phyloP scores from a whole-genome alignment of 306 rosid genomes.

The Dryas drummondii region DNA sequence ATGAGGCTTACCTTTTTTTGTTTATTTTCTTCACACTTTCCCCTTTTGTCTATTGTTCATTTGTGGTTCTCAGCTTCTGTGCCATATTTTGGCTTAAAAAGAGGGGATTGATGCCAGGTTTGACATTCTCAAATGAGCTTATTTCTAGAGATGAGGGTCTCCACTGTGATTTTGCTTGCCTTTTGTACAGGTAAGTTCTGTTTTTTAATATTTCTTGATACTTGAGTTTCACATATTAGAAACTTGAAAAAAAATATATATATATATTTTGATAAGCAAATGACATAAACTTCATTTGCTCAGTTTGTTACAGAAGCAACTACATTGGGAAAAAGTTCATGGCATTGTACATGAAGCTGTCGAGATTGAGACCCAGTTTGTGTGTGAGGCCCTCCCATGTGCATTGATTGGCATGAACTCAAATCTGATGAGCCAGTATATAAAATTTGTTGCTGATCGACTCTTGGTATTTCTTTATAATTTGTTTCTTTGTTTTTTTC shows the following conservation, averaged over 20 bases:
- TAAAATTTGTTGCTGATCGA: conserved; percentile 88
- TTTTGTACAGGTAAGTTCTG: conserved; percentile 63
- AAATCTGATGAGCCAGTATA: conserved; percentile 84
- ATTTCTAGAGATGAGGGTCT: conserved; percentile 97
- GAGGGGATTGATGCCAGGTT: conserved; percentile 86
- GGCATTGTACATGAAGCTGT: conserved; percentile 65
- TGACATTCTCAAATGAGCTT: conserved; percentile 88
- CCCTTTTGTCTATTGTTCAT: conserved; percentile 13
- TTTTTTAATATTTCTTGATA: neutral
- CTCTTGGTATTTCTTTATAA: conserved; percentile 52
- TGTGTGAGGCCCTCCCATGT: conserved; percentile 86
- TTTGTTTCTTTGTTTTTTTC: neutral
- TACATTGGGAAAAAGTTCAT: conserved; percentile 48
- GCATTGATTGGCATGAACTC: conserved; percentile 96
- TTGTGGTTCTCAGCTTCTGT: conserved; percentile 66
- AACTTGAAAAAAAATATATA: no score
- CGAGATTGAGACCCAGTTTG: conserved; percentile 73
- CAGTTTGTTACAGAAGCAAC: conserved; percentile 63
- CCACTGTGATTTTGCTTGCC: conserved; percentile 96
- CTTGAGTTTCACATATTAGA: conserved; percentile 6
- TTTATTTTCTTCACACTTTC: neutral
- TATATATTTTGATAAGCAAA: neutral
- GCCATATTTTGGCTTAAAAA: conserved; percentile 96
- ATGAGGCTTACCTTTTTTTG: neutral
- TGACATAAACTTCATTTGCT: neutral